These are phyloP conservation scores for Tricholoma sp. DNA, from an alignment of 768 basidiomycete genomes.

Conservation along the genomic window DNA sequence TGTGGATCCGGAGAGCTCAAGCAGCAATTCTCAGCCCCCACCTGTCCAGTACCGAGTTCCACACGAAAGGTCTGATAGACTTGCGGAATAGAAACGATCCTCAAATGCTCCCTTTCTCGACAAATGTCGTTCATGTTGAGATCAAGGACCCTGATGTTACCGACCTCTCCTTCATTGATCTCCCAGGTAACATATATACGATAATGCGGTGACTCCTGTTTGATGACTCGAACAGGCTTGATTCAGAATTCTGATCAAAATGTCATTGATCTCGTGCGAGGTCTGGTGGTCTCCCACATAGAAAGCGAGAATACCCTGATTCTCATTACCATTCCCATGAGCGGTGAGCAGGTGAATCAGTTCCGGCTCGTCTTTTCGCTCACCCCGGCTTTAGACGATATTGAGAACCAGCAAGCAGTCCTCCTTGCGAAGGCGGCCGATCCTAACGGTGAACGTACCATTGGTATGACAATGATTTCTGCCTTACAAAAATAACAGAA, in stretches of 20 bases:
- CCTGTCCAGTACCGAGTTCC: conserved; percentile 20
- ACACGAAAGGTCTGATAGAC: conserved; percentile 20
- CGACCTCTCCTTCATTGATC: conserved; percentile 35
- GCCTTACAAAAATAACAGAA: neutral
- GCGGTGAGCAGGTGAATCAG: conserved; percentile 26
- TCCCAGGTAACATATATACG: conserved; percentile 24
- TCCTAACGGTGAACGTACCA: conserved; percentile 42
- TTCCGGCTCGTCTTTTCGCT: neutral
- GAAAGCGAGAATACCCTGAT: conserved; percentile 39
- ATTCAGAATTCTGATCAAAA: conserved; percentile 44
- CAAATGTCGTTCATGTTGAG: conserved; percentile 37
- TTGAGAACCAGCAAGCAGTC: conserved; percentile 53
- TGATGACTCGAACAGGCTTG: conserved; percentile 29
- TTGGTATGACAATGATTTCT: conserved; percentile 29
- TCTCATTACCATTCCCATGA: conserved; percentile 49
- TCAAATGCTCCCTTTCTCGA: conserved; percentile 26
- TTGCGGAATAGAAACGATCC: conserved; percentile 8
- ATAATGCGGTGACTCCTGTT: neutral
- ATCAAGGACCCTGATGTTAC: conserved; percentile 31
- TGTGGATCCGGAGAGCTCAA: conserved; percentile 54
- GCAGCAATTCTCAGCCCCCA: conserved; percentile 48
- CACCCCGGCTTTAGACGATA: conserved; percentile 38
- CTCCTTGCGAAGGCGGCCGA: conserved; percentile 43
- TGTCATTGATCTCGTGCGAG: conserved; percentile 38
- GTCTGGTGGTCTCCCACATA: conserved; percentile 44